A percentile compares a stretch with the other conserved stretches of the same genome.
These are phyloP conservation scores for Gentiana dahurica DNA, from an alignment of 257 asterid genomes.

Conservation along the genomic window DNA sequence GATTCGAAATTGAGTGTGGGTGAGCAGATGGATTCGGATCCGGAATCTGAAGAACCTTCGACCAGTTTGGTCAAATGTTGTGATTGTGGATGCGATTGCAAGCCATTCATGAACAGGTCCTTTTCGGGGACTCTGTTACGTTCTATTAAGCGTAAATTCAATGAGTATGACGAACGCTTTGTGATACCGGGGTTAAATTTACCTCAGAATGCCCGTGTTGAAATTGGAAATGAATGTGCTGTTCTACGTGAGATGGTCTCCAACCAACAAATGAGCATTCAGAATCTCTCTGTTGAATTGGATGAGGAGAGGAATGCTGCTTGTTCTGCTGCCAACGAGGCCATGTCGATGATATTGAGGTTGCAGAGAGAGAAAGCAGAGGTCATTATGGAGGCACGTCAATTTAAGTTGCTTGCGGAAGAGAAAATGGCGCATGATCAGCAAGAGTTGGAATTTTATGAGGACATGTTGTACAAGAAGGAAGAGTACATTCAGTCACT, in stretches of 20 bases:
- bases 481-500: conserved; percentile 75
- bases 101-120: conserved; percentile 30
- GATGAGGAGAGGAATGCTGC: conserved; percentile 97
- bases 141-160: conserved; percentile 61
- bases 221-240: conserved; percentile 63
- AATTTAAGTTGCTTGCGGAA: conserved; percentile 76
- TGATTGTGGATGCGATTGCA: conserved; percentile 65
- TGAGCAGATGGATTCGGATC: conserved; percentile 52
- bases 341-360: conserved; percentile 95
- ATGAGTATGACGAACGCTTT: conserved; percentile 41
- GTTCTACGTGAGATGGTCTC: conserved; percentile 73
- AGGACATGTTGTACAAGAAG: conserved; percentile 83
- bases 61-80: conserved; percentile 46
- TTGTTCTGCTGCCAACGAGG: conserved; percentile 91
- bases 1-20: conserved; percentile 13
- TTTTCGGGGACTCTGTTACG: conserved; percentile 46
- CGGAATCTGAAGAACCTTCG: conserved; percentile 18
- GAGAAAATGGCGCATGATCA: conserved; percentile 95
- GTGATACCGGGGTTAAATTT: conserved; percentile 31
- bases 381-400: conserved; percentile 85
- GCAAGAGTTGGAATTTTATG: conserved; percentile 55
- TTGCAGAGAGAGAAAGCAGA: conserved; percentile 91
- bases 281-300: conserved; percentile 60
- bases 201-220: conserved; percentile 67
- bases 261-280: conserved; percentile 65